phyloP scores from a whole-genome alignment of 2,329 filamentous ascomycete species.

The Amauroascus niger region DNA sequence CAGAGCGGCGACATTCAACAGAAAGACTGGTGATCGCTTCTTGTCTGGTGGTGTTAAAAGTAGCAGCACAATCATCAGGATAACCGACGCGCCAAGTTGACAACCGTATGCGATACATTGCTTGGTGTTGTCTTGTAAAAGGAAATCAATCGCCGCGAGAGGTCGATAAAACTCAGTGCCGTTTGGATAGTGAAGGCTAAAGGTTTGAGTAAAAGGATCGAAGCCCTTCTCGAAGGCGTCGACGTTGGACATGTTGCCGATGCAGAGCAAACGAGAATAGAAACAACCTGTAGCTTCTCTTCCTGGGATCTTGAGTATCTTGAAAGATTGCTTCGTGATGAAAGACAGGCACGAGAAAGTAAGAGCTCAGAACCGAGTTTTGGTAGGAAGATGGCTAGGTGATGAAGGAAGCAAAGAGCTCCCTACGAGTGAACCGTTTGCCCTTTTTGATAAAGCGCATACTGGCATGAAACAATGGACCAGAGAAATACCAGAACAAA shows the following conservation, averaged over 20 bases:
- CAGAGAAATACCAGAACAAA: not conserved
- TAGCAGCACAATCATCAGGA: constrained; percentile 57
- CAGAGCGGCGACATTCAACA: constrained; percentile 56
- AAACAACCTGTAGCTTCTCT: not conserved
- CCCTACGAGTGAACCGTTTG: not conserved
- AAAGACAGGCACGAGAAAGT: not conserved
- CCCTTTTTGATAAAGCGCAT: not conserved
- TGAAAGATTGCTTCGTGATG: not conserved
- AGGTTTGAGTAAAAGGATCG: constrained; percentile 44
- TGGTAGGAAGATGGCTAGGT: not conserved
- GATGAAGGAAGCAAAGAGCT: not conserved
- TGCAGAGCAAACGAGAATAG: not conserved
- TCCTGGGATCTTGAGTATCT: not conserved
- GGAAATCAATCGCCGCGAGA: constrained; percentile 38
- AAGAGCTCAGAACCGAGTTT: not conserved
- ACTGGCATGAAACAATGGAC: not conserved
- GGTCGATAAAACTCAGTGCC: constrained; percentile 35
- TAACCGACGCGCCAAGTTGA: constrained; percentile 59
- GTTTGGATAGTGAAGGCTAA: constrained; percentile 41
- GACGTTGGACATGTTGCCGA: not conserved
- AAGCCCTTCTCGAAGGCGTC: constrained; percentile 27
- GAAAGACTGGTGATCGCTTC: constrained; percentile 53
- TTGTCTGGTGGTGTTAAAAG: constrained; percentile 58
- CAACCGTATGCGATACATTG: constrained; percentile 56
- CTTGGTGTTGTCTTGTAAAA: constrained; percentile 40